Base-by-base conservation (phyloP, 2,329 filamentous ascomycete species). In the Monilinia laxa region DNA sequence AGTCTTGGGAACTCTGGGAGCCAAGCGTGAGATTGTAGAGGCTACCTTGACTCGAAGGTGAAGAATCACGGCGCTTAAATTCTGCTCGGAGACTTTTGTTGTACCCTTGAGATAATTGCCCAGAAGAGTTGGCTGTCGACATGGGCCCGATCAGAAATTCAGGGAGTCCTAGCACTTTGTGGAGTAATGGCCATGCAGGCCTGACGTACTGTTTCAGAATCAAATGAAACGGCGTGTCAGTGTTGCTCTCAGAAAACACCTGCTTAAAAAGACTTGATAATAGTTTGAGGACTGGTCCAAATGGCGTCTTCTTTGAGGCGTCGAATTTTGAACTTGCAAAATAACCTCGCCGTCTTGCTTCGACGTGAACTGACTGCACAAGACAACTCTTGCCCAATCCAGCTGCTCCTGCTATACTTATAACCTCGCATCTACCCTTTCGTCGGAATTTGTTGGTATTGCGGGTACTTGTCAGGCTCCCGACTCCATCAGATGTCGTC, bases 281-380 rank as follows among this genome's bases (percentile, higher is more conserved):
- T n/a, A 89, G 77, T 75, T 85, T 88, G 35, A 89, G 80, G 51
- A 89, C 77, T 4, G 87, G 87, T 1, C 86, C 86, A 74, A 88
- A 89, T 4, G 87, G 84, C 11, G 81, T 84, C 71, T 83, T 83
- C 70, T 84, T 81, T 0, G 86, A 83, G 0, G 83, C 84, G 72
- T 90, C 87, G 68, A 89, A 89, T 73, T 89, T 89, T 52, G 87
- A 84, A 42, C 85, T 87, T 9, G 86, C 85, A 72, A 86, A 89
- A 73, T 89, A 89, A 3, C 87, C 87, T 67, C 83, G 82, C 56
- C 84, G 81, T 60, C 87, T 80, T 20, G 85, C 85, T 70, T 89
- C 87, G 3, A 83, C 79, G 53, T 88, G 80, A 6, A 88, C 83
- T 11, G 85, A 87, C 71, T 89, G 85, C 35, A 88, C 84, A 20